Evolutionary conservation across 805 yeast genomes (phyloP).

Genomic region (Jamesozyma lodderae): DNA sequence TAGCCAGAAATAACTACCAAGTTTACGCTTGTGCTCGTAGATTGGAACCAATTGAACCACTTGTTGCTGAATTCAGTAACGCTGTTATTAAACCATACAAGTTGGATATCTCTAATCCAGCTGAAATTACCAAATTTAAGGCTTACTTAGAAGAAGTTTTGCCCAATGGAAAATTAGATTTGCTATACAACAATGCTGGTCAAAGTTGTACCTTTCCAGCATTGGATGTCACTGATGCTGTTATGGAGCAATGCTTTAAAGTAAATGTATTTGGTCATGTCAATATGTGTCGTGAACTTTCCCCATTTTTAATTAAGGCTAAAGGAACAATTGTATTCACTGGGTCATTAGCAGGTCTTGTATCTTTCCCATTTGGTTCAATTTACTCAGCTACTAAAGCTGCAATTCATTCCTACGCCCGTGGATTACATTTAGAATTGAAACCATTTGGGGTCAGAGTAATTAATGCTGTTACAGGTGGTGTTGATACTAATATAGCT

Average conservation of each 20-base stretch:
- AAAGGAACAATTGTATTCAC: constrained; percentile 66
- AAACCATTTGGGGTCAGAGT: constrained; percentile 66
- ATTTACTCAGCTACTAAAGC: constrained; percentile 64
- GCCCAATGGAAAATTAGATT: constrained; percentile 44
- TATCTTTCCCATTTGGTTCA: constrained; percentile 63
- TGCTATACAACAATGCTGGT: constrained; percentile 70
- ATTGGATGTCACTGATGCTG: constrained; percentile 51
- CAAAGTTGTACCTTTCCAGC: constrained; percentile 67
- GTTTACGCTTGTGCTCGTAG: constrained; percentile 74
- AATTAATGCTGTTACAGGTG: constrained; percentile 64
- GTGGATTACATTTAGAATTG: constrained; percentile 54
- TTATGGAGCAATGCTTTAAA: constrained; percentile 41
- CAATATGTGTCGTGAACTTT: constrained; percentile 50
- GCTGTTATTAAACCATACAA: constrained; percentile 37
- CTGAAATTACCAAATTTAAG: constrained; percentile 39
- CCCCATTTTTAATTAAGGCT: constrained; percentile 47
- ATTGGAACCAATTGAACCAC: constrained; percentile 45
- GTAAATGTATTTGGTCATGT: constrained; percentile 69
- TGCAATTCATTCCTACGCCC: constrained; percentile 66
- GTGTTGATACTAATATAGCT: constrained; percentile 61
- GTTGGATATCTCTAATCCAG: constrained; percentile 50
- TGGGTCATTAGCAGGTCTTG: constrained; percentile 59
- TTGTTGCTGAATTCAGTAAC: constrained; percentile 26
- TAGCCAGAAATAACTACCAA: constrained; percentile 43
- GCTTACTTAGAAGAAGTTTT: constrained; percentile 33